A percentile compares a stretch with the other conserved stretches of the same genome.
Conservation (phyloP, 345 rosid species). For the Excoecaria cochinchinensis region DNA sequence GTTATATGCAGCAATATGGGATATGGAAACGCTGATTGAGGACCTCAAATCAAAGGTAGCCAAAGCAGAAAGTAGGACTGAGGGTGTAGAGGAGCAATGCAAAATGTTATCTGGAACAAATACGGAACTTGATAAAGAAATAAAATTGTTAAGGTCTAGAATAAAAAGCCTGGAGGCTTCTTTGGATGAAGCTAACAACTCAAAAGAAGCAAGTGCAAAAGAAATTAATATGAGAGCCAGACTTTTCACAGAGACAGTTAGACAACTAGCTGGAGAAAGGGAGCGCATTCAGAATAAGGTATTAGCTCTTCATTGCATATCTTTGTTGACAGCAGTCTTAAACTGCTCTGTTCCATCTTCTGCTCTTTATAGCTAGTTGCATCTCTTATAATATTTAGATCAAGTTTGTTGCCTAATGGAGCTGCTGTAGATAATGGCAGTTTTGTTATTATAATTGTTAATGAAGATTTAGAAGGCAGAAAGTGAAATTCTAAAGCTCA, state of each 20-base stretch:
- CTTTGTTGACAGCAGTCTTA: not conserved
- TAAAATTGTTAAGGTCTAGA: slow-evolving; percentile 49
- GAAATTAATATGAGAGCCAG: slow-evolving; percentile 60
- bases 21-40: slow-evolving; percentile 93
- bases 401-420: not conserved
- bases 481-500: not conserved
- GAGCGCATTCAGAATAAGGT: slow-evolving; percentile 88
- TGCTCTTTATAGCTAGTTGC: not conserved
- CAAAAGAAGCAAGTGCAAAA: slow-evolving; percentile 51
- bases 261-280: slow-evolving; percentile 68
- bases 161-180: slow-evolving; percentile 50
- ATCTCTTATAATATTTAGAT: not conserved
- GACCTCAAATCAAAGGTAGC: slow-evolving; percentile 88
- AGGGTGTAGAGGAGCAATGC: slow-evolving; percentile 74
- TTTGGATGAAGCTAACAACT: slow-evolving; percentile 51
- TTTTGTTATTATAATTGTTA: not conserved
- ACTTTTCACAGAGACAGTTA: slow-evolving; percentile 66
- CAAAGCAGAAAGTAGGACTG: slow-evolving; percentile 76
- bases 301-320: slow-evolving; percentile 9
- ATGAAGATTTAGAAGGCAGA: not conserved
- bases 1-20: slow-evolving; percentile 98
- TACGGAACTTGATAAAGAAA: slow-evolving; percentile 57
- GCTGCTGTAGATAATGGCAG: not conserved
- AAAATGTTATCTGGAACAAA: slow-evolving; percentile 59
- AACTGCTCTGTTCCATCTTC: not conserved